phyloP scores from a whole-genome alignment of 2,329 filamentous ascomycete genomes.

The Coniochaeta sp. region DNA sequence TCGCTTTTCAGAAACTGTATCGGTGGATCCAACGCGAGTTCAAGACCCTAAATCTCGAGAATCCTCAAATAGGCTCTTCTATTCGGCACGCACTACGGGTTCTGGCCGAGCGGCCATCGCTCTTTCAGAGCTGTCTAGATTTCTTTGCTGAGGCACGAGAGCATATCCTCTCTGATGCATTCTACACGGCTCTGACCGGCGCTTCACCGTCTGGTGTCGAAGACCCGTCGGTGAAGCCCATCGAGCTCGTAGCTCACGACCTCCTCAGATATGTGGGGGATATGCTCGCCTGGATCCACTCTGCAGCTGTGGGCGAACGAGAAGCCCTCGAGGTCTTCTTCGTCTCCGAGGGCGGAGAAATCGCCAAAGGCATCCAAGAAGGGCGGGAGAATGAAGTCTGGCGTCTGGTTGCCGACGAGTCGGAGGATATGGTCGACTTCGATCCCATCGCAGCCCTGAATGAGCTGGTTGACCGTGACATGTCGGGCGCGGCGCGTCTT shows the following conservation, averaged over 20 bases:
- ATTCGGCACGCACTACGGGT: conserved; percentile 80
- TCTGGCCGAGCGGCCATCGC: conserved; percentile 76
- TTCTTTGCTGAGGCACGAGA: conserved; percentile 89
- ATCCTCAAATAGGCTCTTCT: conserved; percentile 80
- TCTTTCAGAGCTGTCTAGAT: conserved; percentile 91
- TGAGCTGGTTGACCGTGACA: conserved; percentile 78
- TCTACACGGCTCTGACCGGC: conserved; percentile 82
- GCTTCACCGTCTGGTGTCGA: conserved; percentile 48
- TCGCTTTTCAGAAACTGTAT: conserved; percentile 91
- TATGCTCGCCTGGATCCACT: conserved; percentile 97
- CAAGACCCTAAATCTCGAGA: conserved; percentile 85
- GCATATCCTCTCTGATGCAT: conserved; percentile 77
- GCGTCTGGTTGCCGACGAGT: conserved; percentile 56
- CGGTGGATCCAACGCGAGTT: conserved; percentile 93
- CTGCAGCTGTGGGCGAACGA: conserved; percentile 84
- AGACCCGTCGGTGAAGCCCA: conserved; percentile 69
- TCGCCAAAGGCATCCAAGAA: conserved; percentile 72
- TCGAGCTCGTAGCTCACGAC: conserved; percentile 90
- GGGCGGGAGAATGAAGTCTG: conserved; percentile 80
- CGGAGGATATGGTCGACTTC: conserved; percentile 49
- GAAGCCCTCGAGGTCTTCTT: conserved; percentile 91
- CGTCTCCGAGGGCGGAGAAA: conserved; percentile 81
- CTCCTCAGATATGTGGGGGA: conserved; percentile 87
- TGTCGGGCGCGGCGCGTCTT: conserved; percentile 74
- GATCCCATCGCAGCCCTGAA: conserved; percentile 77